Evolutionary conservation across 257 asterid genomes (phyloP).

Genomic region (Ilex aquifolium): DNA sequence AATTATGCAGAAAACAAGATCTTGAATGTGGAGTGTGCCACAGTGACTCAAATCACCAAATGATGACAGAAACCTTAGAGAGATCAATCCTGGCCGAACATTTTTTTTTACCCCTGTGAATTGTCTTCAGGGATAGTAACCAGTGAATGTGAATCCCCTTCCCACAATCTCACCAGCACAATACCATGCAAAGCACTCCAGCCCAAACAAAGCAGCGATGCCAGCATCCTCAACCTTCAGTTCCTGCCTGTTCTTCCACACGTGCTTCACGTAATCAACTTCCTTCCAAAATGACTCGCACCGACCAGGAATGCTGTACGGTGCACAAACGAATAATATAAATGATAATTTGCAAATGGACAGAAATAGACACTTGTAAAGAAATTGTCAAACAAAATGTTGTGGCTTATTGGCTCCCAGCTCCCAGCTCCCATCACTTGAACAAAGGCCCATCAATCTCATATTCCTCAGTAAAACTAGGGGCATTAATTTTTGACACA

Average conservation of each 20-base stretch:
- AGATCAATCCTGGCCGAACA: slow-evolving; percentile 18
- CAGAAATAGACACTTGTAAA: not conserved
- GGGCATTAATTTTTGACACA: no score
- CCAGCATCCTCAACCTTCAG: slow-evolving; percentile 88
- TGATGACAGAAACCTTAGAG: slow-evolving; percentile 15
- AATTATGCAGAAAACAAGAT: slow-evolving; percentile 23
- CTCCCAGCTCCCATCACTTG: no score
- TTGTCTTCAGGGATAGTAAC: slow-evolving; percentile 68
- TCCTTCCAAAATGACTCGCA: slow-evolving; percentile 80
- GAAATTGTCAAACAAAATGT: no score
- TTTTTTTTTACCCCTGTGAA: slow-evolving; percentile 14
- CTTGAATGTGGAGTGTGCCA: slow-evolving; percentile 13
- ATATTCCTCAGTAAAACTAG: no score
- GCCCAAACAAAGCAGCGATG: slow-evolving; percentile 80
- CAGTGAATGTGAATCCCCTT: slow-evolving; percentile 86
- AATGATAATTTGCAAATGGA: not conserved
- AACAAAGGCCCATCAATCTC: no score
- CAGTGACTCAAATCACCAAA: slow-evolving; percentile 17
- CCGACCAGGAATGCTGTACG: slow-evolving; percentile 82
- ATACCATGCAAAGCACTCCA: slow-evolving; percentile 92
- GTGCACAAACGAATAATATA: not conserved
- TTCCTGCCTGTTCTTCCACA: slow-evolving; percentile 78
- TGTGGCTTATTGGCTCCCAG: no score
- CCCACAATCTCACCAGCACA: slow-evolving; percentile 96
- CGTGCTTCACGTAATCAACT: slow-evolving; percentile 60